Percentiles rank a stretch among this genome's conserved stretches.
phyloP scores from a whole-genome alignment of 2,329 filamentous ascomycete genomes.

The Cercospora sp. region DNA sequence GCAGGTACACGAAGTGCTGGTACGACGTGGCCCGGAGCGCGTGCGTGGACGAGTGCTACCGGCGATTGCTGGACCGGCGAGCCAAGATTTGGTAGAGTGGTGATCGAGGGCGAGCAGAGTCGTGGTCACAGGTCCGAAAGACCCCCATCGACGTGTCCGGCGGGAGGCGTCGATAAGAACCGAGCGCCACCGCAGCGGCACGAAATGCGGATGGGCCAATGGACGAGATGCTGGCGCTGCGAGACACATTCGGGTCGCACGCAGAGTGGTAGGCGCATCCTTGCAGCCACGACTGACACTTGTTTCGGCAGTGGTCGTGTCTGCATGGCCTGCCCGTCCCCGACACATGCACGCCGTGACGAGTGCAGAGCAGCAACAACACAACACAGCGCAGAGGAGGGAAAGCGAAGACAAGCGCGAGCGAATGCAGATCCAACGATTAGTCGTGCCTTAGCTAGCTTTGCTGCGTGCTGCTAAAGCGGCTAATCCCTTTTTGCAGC shows the following conservation, averaged over 20 bases:
- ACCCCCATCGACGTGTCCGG: background rate
- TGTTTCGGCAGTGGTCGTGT: conserved; percentile 1
- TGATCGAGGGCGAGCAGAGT: background rate
- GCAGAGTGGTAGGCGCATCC: background rate
- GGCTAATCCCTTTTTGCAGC: background rate
- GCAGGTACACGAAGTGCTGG: background rate
- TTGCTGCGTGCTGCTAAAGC: background rate
- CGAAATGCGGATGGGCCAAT: background rate
- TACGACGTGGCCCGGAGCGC: background rate
- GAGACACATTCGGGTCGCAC: background rate
- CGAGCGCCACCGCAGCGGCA: background rate
- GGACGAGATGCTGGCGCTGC: background rate
- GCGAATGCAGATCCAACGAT: background rate
- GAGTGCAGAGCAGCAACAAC: background rate
- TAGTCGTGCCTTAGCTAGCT: background rate
- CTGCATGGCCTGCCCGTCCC: conserved; percentile 2
- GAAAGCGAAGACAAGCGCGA: background rate
- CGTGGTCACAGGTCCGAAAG: background rate
- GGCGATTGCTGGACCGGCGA: background rate
- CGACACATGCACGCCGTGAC: background rate
- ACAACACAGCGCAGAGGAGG: background rate
- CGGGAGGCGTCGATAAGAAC: background rate
- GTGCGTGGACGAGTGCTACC: background rate
- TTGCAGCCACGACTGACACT: background rate
- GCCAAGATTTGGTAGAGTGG: background rate